phyloP scores from a whole-genome alignment of 768 basidiomycete genomes.

The Calocera cornea region DNA sequence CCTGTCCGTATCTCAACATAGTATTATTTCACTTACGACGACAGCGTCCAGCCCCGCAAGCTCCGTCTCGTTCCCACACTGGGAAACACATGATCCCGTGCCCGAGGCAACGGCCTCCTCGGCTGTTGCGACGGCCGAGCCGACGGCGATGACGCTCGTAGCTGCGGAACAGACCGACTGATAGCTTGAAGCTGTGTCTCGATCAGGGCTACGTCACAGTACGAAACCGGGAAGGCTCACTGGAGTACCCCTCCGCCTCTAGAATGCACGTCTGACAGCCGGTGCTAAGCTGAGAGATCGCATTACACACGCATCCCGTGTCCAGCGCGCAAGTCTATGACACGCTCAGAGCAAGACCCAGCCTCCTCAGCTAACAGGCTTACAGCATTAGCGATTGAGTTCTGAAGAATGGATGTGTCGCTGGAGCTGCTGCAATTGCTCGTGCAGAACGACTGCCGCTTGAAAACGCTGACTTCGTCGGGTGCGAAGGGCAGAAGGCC shows the following conservation, averaged over 20 bases:
- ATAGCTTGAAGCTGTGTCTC: neutral
- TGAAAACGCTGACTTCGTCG: neutral
- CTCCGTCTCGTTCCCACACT: neutral
- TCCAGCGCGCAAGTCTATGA: neutral
- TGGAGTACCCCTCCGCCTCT: neutral
- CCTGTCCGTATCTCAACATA: neutral
- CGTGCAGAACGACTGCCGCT: neutral
- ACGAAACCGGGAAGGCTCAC: neutral
- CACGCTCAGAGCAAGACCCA: no score
- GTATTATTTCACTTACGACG: neutral
- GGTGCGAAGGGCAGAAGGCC: neutral
- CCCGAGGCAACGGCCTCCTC: neutral
- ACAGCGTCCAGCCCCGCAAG: neutral
- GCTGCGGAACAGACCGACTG: neutral
- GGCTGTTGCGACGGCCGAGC: neutral
- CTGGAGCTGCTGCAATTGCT: neutral
- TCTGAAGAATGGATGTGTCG: neutral
- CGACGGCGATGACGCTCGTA: neutral
- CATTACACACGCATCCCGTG: neutral
- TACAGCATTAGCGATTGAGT: neutral
- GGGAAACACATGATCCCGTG: neutral
- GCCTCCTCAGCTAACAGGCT: neutral
- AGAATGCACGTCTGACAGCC: neutral
- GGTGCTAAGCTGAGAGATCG: neutral
- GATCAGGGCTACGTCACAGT: neutral